These are phyloP conservation scores for Rhododendron simsii DNA, from an alignment of 148 eudicot genomes.

Conservation along the genomic window DNA sequence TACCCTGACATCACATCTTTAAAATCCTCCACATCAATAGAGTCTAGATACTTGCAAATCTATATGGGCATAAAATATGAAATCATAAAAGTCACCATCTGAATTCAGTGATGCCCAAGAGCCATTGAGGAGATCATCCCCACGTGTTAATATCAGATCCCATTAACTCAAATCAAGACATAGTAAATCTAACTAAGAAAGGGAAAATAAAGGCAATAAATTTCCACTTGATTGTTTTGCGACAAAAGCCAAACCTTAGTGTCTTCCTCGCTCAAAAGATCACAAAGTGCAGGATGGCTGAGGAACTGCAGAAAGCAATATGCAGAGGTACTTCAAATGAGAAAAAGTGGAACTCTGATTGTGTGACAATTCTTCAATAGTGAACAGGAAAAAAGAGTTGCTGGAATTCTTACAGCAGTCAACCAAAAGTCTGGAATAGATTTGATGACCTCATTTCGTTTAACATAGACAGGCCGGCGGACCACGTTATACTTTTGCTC, in stretches of 20 bases:
- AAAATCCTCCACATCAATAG: conserved; percentile 79
- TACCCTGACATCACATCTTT: conserved; percentile 78
- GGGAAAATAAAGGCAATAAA: background rate
- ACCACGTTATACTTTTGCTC: conserved; percentile 77
- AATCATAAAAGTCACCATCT: background rate
- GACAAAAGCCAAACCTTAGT: conserved; percentile 45
- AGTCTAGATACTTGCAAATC: conserved; percentile 71
- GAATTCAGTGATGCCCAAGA: background rate
- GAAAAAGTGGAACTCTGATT: background rate
- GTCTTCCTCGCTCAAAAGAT: conserved; percentile 71
- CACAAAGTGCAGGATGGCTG: conserved; percentile 82
- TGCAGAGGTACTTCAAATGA: conserved; percentile 3
- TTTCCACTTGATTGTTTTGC: background rate
- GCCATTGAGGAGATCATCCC: background rate
- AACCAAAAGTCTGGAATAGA: conserved; percentile 88
- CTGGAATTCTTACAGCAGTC: conserved; percentile 62
- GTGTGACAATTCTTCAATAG: background rate
- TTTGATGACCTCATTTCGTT: conserved; percentile 63
- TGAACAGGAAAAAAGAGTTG: background rate
- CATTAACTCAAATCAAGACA: background rate
- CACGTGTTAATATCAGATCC: background rate
- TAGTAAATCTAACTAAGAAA: background rate
- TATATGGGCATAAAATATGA: conserved; percentile 5
- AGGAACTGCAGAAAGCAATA: conserved; percentile 50
- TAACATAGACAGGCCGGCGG: conserved; percentile 69